Evolutionary conservation across 2,329 filamentous ascomycete species (phyloP).

Genomic region (Xylariaceae sp.): DNA sequence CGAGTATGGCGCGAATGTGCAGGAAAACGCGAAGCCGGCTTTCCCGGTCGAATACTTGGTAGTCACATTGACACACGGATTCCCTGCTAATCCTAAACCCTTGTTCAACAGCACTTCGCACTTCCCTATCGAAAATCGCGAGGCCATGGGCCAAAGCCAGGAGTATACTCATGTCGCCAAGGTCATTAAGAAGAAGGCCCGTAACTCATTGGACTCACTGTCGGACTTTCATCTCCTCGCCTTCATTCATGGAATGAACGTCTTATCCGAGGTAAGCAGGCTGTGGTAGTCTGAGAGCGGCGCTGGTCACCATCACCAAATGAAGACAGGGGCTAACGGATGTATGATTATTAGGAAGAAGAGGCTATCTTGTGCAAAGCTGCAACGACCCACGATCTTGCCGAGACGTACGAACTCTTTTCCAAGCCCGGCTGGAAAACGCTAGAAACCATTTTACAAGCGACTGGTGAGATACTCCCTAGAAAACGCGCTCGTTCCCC

Average conservation of each 20-base stretch:
- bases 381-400: constrained; percentile 72
- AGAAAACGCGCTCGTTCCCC: constrained; percentile 56
- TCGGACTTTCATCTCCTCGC: constrained; percentile 95
- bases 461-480: constrained; percentile 92
- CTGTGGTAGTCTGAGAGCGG: constrained; percentile 13
- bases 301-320: background rate
- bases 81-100: constrained; percentile 74
- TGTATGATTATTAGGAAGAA: constrained; percentile 64
- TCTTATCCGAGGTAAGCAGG: constrained; percentile 71
- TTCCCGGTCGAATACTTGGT: constrained; percentile 97
- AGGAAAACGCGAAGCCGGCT: constrained; percentile 92
- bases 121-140: constrained; percentile 90
- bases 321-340: constrained; percentile 15
- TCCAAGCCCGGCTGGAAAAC: constrained; percentile 91
- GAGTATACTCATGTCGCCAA: constrained; percentile 65
- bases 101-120: constrained; percentile 65
- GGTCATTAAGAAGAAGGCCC: constrained; percentile 58
- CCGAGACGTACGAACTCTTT: constrained; percentile 76
- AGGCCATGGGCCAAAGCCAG: constrained; percentile 78
- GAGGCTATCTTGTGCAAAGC: constrained; percentile 79
- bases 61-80: constrained; percentile 92
- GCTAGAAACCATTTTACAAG: constrained; percentile 85
- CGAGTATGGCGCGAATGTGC: constrained; percentile 92
- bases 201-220: constrained; percentile 58
- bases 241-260: constrained; percentile 74